Base-by-base conservation (phyloP, 768 basidiomycete species). In the Hysterangium stoloniferum region DNA sequence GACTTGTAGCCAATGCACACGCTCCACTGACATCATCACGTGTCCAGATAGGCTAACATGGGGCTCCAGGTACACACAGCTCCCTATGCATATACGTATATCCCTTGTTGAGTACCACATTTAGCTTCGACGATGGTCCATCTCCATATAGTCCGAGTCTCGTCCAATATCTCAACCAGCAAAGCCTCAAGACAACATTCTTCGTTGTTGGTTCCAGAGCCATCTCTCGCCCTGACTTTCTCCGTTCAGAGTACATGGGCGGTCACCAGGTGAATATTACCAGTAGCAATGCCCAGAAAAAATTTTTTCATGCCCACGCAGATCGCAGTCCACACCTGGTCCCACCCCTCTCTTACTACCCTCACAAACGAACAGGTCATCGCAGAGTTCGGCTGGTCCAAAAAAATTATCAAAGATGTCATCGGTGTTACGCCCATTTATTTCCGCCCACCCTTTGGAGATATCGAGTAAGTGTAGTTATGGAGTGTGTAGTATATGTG, bases 361-460 rank as follows among this genome's bases (percentile, higher is more conserved):
- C 66, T 84, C 52, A 70, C 82, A 33, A 92, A 84, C 61, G 86
- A 90, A 46, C 65, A 86, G 58, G 79, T 91, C 59, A 86, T 94
- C 52, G 90, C 89, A 36, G 90, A 93, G 64, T 70, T 95, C 29
- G 89, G 86, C 3, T 95, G 89, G 89, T 76, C 84, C 4, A 85
- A 77, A 66, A 84, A 93, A 67, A 72, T 83, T 52, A 92, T 95
- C 66, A 81, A 81, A 62, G 87, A 93, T 61, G 76, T 86, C 38
- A 69, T 82, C 29, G 91, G 84, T 42, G 79, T 86, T 12, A 83
- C 85, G 0, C 88, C 88, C 20, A 79, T 79, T 57, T 80, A 74
- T 65, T 86, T 86, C 81, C 73, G 88, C 48, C 87, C 89, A 32
- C 88, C 88, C 37, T 94, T 72, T 59, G 85, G 85, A 54, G 86